phyloP scores from a whole-genome alignment of 805 yeast species.

The Sugiyamaella smithiae region DNA sequence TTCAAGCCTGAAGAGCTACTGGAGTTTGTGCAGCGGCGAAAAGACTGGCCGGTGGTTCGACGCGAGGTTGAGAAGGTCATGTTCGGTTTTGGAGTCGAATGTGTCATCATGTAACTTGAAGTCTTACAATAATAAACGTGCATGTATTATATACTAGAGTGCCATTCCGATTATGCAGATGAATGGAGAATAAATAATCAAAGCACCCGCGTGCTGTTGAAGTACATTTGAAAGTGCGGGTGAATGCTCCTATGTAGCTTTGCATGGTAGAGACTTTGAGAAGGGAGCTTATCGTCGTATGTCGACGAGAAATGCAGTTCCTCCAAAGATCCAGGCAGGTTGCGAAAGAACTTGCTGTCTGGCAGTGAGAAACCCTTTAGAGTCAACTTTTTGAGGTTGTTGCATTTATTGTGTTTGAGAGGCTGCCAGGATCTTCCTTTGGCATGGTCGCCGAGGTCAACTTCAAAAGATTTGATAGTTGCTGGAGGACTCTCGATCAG shows the following conservation, averaged over 20 bases:
- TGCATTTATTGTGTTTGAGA: neutral
- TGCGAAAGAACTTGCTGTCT: constrained; percentile 3
- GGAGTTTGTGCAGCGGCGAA: constrained; percentile 81
- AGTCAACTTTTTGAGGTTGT: neutral
- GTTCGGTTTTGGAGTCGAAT: constrained; percentile 86
- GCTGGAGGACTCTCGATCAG: constrained; percentile 7
- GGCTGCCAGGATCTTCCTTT: constrained; percentile 11
- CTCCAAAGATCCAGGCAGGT: constrained; percentile 4
- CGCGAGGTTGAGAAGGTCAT: constrained; percentile 88
- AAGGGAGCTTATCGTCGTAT: neutral
- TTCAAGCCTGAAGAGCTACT: constrained; percentile 92
- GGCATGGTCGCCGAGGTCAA: neutral
- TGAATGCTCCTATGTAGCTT: neutral
- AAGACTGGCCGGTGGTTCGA: constrained; percentile 79
- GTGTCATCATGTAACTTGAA: constrained; percentile 51
- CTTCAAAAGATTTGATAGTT: neutral
- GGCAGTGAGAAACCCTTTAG: constrained; percentile 11
- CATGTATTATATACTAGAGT: no score
- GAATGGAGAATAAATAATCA: neutral
- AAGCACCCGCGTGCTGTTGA: neutral
- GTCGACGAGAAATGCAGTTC: neutral
- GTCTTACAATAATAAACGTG: no score
- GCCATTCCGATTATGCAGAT: no score
- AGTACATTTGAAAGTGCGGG: neutral
- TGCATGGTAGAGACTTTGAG: neutral